Evolutionary conservation across 1,139 yeast species (phyloP), one percentile per base, ranked within the genome.

Genomic region (Candida tetrigidarum): DNA sequence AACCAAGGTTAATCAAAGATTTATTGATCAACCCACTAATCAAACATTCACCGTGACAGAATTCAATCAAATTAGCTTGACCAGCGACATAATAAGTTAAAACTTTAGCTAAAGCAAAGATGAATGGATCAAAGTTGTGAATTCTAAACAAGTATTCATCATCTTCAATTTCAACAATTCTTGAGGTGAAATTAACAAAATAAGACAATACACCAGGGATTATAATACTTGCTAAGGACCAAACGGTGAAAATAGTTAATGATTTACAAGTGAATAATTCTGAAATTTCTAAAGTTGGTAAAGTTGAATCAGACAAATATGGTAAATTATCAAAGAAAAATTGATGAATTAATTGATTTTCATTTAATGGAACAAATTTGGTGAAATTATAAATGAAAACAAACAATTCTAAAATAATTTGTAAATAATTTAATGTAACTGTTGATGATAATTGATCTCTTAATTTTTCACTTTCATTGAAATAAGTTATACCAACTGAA

Each of bases 61-160:
- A 59, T 43, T 60, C 57, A 41, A 69, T 60, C 50, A 74, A 63
- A 27, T 60, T 58, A 43, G 67, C 60, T 50, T 64, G 66, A 42
- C 60, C 55, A 50, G 79, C 53, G 48, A 72, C 64, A 66, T 74
- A 78, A 55, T 69, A 73, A 36, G 78, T 56, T 50, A 81, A 58
- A 34, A 77, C 63, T 59, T 81, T 80, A 47, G 72, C 50, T 52
- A 82, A 62, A 47, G 81, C 80, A 63, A 80, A 83, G 47, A 78
- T 69, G 53, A 82, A 74, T 29, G 87, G 86, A 61, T 83, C 88
- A 59, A 64, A 74, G 45, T 61, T 64, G 63, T 71, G 71, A 46
- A 68, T 64, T 56, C 76, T 67, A 33, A 66, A 58, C 32, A 69
- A 52, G 28, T 60, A 61, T 37, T 63, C 66, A 43, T 76, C 77